Base-by-base conservation (phyloP, 805 yeast species). In the Isabelozyma pseudorhagii region DNA sequence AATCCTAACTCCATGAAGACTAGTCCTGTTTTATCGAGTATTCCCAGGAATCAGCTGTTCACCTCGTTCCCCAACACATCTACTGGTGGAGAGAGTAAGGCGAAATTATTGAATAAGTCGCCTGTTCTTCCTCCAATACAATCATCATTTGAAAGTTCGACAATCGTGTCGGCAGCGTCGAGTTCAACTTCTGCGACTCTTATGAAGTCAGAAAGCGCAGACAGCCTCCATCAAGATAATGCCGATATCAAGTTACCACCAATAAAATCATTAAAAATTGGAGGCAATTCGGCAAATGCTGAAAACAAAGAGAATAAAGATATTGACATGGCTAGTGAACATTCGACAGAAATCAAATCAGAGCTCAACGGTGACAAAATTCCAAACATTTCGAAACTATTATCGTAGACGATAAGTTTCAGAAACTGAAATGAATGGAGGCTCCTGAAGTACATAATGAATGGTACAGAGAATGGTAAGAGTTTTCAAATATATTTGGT, bases 351-450 rank as follows among this genome's bases (percentile, higher is more conserved):
- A 8, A 10, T 31, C 36, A 31, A 31, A 31, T 18, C 28, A 14
- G 51, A 45, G 36, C 10, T 18, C 14, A 39, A 39, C 14, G 7
- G 41, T 14, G 50, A 46, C 44, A 59, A 59, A 39, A 54, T 55
- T 17, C 65, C 66, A 9, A 55, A 56, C 9, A 61, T 63, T 13
- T 60, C 65, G 15, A 63, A 62, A 44, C 45, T 63, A 38, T 46
- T 60, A 17, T 58, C 62, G 8, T 58, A 45, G 44, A 14, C 10
- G 8, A 15, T 15, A 15, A 15, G 17, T 15, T 15, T 15, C 17
- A 15, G 17, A 15, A 1, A 15, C 1, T 2, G 17, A 15, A 15
- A 2, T 15, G n/a, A n/a, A 15, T 15, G 17, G 17, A 15, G 17
- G 17, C 17, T 15, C 17, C 17, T 15, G 17, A 15, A 15, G 17